phyloP scores from a whole-genome alignment of 805 yeast species.

The Dipodascus geniculatus region DNA sequence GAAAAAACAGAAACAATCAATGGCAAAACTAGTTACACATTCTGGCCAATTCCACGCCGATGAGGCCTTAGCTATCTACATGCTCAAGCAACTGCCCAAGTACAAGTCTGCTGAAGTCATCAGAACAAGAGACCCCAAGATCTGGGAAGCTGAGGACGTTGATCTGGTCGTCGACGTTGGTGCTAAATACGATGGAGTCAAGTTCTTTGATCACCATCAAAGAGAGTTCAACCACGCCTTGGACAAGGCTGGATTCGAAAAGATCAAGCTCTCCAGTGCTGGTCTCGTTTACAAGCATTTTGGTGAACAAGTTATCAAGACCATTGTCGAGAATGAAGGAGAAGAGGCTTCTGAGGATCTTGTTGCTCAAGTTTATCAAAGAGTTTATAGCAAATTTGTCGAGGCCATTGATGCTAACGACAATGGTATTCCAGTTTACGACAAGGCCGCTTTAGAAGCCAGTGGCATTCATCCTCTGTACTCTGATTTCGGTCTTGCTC shows the following conservation, averaged over 20 bases:
- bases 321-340: conserved; percentile 20
- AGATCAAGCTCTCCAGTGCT: conserved; percentile 84
- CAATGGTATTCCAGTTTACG: conserved; percentile 75
- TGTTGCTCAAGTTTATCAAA: conserved; percentile 56
- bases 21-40: background rate
- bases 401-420: conserved; percentile 95
- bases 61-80: conserved; percentile 85
- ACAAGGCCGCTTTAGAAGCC: conserved; percentile 21
- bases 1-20: background rate
- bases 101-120: conserved; percentile 55
- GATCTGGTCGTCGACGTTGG: conserved; percentile 87
- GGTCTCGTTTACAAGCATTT: conserved; percentile 74
- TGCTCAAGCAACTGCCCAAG: conserved; percentile 63
- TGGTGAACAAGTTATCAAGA: conserved; percentile 31
- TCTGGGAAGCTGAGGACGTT: conserved; percentile 69
- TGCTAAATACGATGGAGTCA: conserved; percentile 76
- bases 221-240: conserved; percentile 78
- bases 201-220: conserved; percentile 94
- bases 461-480: conserved; percentile 45
- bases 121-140: conserved; percentile 73
- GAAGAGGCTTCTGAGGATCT: conserved; percentile 20
- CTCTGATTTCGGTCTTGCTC: conserved; percentile 58
- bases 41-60: conserved; percentile 91
- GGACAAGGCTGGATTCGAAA: conserved; percentile 33
- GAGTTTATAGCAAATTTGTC: conserved; percentile 74